A percentile compares a stretch with the other conserved stretches of the same genome.
phyloP scores from a whole-genome alignment of 768 basidiomycete species.

The Gloeophyllum trabeum region DNA sequence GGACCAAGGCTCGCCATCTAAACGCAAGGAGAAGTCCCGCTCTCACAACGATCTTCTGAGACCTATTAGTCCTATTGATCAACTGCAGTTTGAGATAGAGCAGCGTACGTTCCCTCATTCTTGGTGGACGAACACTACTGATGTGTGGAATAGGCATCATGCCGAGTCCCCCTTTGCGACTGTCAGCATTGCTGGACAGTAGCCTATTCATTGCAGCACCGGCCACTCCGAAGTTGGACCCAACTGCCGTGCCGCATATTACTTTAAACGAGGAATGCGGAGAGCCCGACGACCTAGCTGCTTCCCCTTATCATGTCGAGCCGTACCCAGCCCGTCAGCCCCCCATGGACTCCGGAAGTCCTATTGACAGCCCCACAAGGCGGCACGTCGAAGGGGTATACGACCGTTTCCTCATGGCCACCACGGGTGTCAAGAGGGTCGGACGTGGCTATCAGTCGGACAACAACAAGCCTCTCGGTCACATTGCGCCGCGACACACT shows the following conservation, averaged over 20 bases:
- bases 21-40: conserved; percentile 52
- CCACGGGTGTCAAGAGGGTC: conserved; percentile 66
- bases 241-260: neutral
- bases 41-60: conserved; percentile 54
- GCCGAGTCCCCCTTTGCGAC: conserved; percentile 26
- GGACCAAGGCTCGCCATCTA: conserved; percentile 43
- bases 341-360: conserved; percentile 17
- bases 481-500: conserved; percentile 15
- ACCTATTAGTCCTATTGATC: conserved; percentile 56
- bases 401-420: conserved; percentile 76
- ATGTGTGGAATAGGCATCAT: too few species aligned
- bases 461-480: conserved; percentile 31
- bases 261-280: neutral
- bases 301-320: conserved; percentile 53
- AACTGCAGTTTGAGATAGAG: conserved; percentile 54
- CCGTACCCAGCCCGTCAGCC: conserved; percentile 45
- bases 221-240: conserved; percentile 20
- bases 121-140: too few species aligned
- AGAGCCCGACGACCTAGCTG: conserved; percentile 36
- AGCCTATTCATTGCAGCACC: conserved; percentile 52
- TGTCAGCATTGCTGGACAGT: conserved; percentile 60
- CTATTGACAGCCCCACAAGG: conserved; percentile 42
- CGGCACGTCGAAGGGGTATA: conserved; percentile 65
- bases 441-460: conserved; percentile 79
- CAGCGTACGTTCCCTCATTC: conserved; percentile 42